Evolutionary conservation across 2,329 filamentous ascomycete genomes (phyloP).

Genomic region (Aspergillus proliferans): DNA sequence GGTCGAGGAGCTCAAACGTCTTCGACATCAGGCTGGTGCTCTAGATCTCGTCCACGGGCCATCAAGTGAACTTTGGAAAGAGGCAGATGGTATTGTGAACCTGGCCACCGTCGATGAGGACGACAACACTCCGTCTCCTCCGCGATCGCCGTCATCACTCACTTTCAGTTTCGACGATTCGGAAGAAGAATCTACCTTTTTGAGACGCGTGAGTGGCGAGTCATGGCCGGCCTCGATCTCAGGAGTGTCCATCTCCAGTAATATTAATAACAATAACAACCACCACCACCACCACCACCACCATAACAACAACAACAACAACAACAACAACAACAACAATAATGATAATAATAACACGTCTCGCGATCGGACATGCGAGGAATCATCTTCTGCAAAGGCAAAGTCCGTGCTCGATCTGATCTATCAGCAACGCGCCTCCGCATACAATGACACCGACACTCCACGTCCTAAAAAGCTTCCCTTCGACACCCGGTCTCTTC

Average conservation of each 20-base stretch:
- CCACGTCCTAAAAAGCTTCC: conserved; percentile 50
- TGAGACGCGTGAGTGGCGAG: conserved; percentile 25
- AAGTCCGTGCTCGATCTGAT: conserved; percentile 57
- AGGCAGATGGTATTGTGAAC: conserved; percentile 62
- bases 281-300: conserved; percentile 42
- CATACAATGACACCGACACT: conserved; percentile 17
- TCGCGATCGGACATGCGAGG: conserved; percentile 12
- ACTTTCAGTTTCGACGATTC: conserved; percentile 55
- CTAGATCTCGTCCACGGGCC: conserved; percentile 50
- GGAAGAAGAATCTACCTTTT: conserved; percentile 44
- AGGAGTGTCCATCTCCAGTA: conserved; percentile 20
- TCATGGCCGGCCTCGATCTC: conserved; percentile 25
- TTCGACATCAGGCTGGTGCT: conserved; percentile 49
- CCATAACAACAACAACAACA: conserved; percentile 33
- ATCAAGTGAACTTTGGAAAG: conserved; percentile 53
- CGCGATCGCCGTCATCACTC: conserved; percentile 51
- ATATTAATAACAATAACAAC: conserved; percentile 46
- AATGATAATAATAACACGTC: conserved; percentile 22
- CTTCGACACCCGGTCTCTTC: conserved; percentile 59
- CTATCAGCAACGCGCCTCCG: conserved; percentile 41
- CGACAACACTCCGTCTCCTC: conserved; percentile 45
- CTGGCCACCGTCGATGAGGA: conserved; percentile 59
- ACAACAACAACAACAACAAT: conserved; percentile 44
- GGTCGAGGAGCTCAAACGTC: conserved; percentile 60
- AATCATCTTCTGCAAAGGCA: conserved; percentile 46